Percentiles rank a stretch among this genome's conserved stretches.
phyloP scores from a whole-genome alignment of 2,329 filamentous ascomycete species.

The Sporothrix curviconia region DNA sequence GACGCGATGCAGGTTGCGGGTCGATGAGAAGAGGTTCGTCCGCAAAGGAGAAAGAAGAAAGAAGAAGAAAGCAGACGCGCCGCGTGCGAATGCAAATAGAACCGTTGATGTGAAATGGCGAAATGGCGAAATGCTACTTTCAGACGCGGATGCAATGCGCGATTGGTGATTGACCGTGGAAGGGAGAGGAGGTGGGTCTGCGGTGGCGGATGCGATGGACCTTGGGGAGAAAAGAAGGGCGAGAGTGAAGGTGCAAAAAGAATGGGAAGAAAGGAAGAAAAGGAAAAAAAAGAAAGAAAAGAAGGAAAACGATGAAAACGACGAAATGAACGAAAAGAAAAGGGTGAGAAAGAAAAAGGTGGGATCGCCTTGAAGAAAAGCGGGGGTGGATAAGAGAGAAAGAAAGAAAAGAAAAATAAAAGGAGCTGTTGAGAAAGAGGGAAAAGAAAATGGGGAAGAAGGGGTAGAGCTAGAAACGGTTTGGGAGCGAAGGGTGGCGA shows the following conservation, averaged over 20 bases:
- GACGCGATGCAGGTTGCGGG: neutral
- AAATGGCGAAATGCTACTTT: neutral
- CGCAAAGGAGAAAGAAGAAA: neutral
- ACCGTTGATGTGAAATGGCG: no score
- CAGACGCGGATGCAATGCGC: neutral
- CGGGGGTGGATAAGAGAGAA: conserved; percentile 9
- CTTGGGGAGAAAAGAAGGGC: neutral
- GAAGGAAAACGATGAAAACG: neutral
- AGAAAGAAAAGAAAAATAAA: neutral
- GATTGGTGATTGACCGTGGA: no score
- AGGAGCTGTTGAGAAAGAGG: neutral
- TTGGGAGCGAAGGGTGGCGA: neutral
- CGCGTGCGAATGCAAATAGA: no score
- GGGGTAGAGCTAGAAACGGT: neutral
- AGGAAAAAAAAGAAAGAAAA: neutral
- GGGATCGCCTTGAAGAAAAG: conserved; percentile 4
- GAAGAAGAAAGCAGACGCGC: no score
- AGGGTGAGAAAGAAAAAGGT: neutral
- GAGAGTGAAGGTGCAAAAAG: neutral
- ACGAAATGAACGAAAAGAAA: neutral
- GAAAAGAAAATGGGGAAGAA: neutral
- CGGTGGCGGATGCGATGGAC: neutral
- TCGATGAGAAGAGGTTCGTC: no score
- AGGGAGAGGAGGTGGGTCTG: neutral
- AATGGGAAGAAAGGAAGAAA: neutral